Evolutionary conservation across 768 basidiomycete species (phyloP), one percentile per base, ranked within the genome.

Genomic region (Lactarius sp.): DNA sequence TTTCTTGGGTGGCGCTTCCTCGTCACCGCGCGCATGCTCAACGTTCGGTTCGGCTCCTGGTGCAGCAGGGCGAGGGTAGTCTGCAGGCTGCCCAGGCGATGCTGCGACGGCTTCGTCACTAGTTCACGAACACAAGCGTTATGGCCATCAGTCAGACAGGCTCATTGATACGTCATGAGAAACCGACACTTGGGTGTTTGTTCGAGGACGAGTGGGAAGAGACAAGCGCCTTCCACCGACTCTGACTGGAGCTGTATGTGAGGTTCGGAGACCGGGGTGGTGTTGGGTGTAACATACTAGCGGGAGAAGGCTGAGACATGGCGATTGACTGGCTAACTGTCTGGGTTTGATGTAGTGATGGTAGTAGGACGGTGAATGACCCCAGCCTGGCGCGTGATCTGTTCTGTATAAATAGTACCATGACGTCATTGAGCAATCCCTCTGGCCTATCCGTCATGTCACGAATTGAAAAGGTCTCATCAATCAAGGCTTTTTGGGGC

Each of bases 401-500:
- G 27, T 27, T 2, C 27, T 27, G 2, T 0, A n/a, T 22, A 2
- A 0, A 22, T 9, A 31, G 1, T 47, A n/a, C 22, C 10, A 53
- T 64, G 59, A 64, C 59, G 63, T 64, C 63, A 64, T 52, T 27
- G 0, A n/a, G 18, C 42, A 16, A 27, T 27, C 16, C 46, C 22
- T 22, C 22, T 3, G 5, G 16, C 42, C 50, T 33, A 18, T 36
- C 18, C 31, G n/a, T 42, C 60, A 70, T 62, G 66, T 60, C 64
- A 27, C 33, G 68, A 51, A 51, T 94, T 68, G 83, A 90, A 68
- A 83, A 85, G 72, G 65, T 94, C 18, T 88, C 91, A 1, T 79
- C 83, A 10, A 93, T 85, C 82, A 88, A 88, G 74, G 80, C 85
- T 12, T 96, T 88, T 66, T 87, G 83, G 62, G 97, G 96, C 27